Conservation (phyloP, 805 yeast genomes). For the Candida pseudoglaebosa region DNA sequence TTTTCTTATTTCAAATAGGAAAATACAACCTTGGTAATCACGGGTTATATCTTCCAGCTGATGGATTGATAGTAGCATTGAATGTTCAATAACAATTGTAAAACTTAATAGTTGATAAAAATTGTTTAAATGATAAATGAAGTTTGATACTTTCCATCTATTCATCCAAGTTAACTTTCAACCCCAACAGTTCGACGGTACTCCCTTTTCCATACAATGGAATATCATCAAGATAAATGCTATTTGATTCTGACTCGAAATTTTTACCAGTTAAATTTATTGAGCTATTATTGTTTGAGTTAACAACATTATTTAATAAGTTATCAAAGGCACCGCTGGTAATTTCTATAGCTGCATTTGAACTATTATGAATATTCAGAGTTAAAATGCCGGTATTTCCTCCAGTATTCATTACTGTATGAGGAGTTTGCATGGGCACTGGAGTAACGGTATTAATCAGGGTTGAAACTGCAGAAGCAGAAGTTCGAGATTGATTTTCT, state of each 20-base stretch:
- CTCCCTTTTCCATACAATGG: constrained; percentile 38
- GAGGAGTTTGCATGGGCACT: constrained; percentile 15
- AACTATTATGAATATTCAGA: constrained; percentile 3
- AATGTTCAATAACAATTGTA: too few species aligned
- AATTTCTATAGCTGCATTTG: constrained; percentile 18
- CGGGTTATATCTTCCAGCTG: too few species aligned
- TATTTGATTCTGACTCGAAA: constrained; percentile 9
- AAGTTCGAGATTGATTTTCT: too few species aligned
- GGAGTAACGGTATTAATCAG: constrained; percentile 5
- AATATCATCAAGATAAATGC: constrained; percentile 34
- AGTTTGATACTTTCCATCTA: too few species aligned
- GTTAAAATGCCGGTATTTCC: constrained; percentile 5
- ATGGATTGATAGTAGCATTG: too few species aligned
- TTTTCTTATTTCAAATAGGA: too few species aligned
- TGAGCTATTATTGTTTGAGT: constrained; percentile 8
- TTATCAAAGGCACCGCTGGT: constrained; percentile 29
- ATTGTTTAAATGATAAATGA: too few species aligned
- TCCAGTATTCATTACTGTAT: constrained; percentile 7
- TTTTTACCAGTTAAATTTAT: constrained; percentile 5
- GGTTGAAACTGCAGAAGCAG: background rate
- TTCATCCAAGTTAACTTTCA: constrained; percentile 19
- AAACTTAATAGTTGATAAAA: too few species aligned
- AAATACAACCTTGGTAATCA: too few species aligned
- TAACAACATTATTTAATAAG: constrained; percentile 23
- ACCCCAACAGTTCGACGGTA: constrained; percentile 34